These are phyloP conservation scores for Nakazawaea pomicola DNA, from an alignment of 805 yeast species.

Conservation along the genomic window DNA sequence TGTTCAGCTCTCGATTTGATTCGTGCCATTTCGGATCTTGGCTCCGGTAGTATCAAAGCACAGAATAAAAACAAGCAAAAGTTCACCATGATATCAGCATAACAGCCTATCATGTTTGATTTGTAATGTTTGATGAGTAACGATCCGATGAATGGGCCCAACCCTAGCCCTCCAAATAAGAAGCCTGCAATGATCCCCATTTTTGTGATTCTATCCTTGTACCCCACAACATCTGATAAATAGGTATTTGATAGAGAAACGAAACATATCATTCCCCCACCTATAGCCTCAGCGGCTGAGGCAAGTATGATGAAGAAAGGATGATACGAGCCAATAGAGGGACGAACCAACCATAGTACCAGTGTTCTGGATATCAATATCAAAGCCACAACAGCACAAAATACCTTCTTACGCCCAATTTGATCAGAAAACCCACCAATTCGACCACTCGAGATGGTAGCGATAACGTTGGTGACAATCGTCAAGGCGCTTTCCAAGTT, in stretches of 20 bases:
- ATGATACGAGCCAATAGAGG: conserved; percentile 4
- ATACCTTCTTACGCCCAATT: conserved; percentile 44
- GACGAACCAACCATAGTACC: conserved; percentile 1
- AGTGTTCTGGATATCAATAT: not conserved
- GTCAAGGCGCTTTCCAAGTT: conserved; percentile 33
- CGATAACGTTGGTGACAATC: conserved; percentile 30
- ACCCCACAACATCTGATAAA: conserved; percentile 56
- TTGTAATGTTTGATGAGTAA: conserved; percentile 23
- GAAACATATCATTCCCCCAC: conserved; percentile 51
- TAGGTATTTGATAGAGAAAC: conserved; percentile 53
- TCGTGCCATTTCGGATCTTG: conserved; percentile 46
- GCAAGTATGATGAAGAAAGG: conserved; percentile 34
- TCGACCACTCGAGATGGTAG: conserved; percentile 45
- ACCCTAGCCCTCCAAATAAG: conserved; percentile 44
- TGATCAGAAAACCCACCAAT: conserved; percentile 54
- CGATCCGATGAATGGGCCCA: conserved; percentile 54
- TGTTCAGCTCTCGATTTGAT: conserved; percentile 41
- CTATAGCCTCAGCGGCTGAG: conserved; percentile 35
- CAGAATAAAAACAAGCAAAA: conserved; percentile 27
- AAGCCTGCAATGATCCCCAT: conserved; percentile 51
- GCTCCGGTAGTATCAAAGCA: conserved; percentile 42
- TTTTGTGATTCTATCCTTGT: conserved; percentile 44
- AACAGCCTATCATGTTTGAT: conserved; percentile 22
- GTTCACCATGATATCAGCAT: conserved; percentile 21
- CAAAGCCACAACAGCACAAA: conserved; percentile 20